These are phyloP conservation scores for Podospora conica DNA, from an alignment of 495 filamentous ascomycete genomes.

Conservation along the genomic window DNA sequence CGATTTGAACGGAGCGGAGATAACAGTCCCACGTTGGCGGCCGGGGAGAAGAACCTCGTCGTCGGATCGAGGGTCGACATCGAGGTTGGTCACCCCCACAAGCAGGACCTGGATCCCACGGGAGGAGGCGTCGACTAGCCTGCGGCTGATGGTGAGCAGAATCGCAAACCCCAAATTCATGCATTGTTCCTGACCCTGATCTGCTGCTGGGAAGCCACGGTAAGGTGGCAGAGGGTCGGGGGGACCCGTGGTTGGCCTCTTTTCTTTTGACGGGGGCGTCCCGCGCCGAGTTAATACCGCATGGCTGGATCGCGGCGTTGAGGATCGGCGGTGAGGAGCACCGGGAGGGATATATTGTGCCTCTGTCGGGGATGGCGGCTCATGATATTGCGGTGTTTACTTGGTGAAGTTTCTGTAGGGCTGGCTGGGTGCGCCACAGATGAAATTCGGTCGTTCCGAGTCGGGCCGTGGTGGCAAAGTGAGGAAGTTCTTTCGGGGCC, in stretches of 20 bases:
- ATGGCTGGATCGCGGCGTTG: neutral
- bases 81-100: neutral
- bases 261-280: neutral
- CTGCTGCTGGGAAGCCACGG: neutral
- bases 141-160: neutral
- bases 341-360: neutral
- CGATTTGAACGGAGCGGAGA: neutral
- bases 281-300: neutral
- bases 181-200: neutral
- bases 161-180: neutral
- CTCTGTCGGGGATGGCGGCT: neutral
- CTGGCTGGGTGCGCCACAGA: neutral
- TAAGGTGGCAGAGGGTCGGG: neutral
- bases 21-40: neutral
- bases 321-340: neutral
- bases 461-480: neutral
- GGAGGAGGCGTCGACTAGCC: neutral
- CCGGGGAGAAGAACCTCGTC: neutral
- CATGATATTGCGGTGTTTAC: neutral
- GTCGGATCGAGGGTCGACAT: neutral
- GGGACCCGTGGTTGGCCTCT: neutral
- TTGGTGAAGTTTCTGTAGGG: neutral
- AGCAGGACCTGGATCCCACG: neutral
- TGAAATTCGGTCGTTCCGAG: neutral
- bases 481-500: neutral